A percentile compares a stretch with the other conserved stretches of the same genome.
phyloP scores from a whole-genome alignment of 495 filamentous ascomycete genomes.

The Lasiosphaeris hirsuta region DNA sequence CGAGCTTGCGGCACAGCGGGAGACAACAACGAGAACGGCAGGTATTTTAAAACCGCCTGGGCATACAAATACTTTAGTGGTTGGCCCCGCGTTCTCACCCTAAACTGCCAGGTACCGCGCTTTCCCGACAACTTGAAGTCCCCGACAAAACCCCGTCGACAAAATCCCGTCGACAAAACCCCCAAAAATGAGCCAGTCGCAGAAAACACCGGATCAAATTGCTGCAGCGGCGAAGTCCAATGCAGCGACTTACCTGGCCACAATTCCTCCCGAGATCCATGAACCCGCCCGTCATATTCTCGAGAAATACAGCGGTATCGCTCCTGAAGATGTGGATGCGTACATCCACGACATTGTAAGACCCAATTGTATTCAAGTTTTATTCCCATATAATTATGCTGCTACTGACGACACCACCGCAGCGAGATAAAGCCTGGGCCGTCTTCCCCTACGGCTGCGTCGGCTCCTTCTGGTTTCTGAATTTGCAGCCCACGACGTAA shows the following conservation, averaged over 20 bases:
- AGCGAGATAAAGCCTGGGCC: slow-evolving; percentile 27
- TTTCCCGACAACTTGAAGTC: too few relatives aligned
- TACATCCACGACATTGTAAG: slow-evolving; percentile 1
- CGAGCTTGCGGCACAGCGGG: too few relatives aligned
- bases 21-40: too few relatives aligned
- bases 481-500: slow-evolving; percentile 33
- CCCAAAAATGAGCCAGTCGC: too few relatives aligned
- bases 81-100: too few relatives aligned
- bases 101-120: too few relatives aligned
- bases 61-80: too few relatives aligned
- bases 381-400: background rate
- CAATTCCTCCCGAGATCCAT: background rate
- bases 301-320: slow-evolving; percentile 5
- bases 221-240: too few relatives aligned
- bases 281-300: background rate
- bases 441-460: slow-evolving; percentile 52
- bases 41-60: too few relatives aligned
- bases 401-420: background rate
- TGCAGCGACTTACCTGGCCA: background rate
- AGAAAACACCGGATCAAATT: too few relatives aligned
- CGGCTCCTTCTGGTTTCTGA: slow-evolving; percentile 50
- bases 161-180: too few relatives aligned
- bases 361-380: background rate
- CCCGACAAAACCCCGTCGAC: too few relatives aligned
- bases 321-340: slow-evolving; percentile 2